Evolutionary conservation across 805 yeast species (phyloP), one percentile per base, ranked within the genome.

Genomic region (Sungouiozyma ichnusensis): DNA sequence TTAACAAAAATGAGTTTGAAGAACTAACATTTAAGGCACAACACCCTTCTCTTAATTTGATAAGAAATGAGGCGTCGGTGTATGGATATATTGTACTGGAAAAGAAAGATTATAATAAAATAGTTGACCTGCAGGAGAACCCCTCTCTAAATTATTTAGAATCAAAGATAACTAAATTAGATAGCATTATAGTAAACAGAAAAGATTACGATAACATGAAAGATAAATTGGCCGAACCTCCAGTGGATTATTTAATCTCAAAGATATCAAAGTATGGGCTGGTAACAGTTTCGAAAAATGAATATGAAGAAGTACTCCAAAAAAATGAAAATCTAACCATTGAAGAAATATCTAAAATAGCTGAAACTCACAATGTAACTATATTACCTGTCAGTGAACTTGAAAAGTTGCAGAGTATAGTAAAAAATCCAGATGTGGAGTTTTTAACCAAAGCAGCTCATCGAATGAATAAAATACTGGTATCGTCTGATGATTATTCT

Each of bases 361-460:
- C 53, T 2, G 36, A 40, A 16, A 37, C 46, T 1, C 36, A 48
- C 4, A 56, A 55, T 13, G 42, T 48, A 33, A 43, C 45, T 24
- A 39, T 62, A 13, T 33, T 66, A 3, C 39, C 49, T 15, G 33
- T 33, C 2, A 44, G 40, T 4, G 47, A 33, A 20, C 36, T 20
- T 8, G 42, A 36, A 5, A 39, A 41, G 16, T 15, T 43, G 17
- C 16, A 14, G 3, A 36, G 32, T 19, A n/a, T 19, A 14, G 39
- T 27, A 15, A 36, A 35, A 11, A 40, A 36, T 7, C 54, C 49
- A 36, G 40, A 56, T 3, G 16, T 59, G 4, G 53, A 51, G 7
- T 48, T 54, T 19, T 43, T 62, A 35, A 52, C 46, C 15, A 47
- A 52, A 16, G 57, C 52, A n/a, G 58, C 63, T 1, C 35, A 42